Evolutionary conservation across 805 yeast genomes (phyloP).

Genomic region (Metschnikowia kunwiensis): DNA sequence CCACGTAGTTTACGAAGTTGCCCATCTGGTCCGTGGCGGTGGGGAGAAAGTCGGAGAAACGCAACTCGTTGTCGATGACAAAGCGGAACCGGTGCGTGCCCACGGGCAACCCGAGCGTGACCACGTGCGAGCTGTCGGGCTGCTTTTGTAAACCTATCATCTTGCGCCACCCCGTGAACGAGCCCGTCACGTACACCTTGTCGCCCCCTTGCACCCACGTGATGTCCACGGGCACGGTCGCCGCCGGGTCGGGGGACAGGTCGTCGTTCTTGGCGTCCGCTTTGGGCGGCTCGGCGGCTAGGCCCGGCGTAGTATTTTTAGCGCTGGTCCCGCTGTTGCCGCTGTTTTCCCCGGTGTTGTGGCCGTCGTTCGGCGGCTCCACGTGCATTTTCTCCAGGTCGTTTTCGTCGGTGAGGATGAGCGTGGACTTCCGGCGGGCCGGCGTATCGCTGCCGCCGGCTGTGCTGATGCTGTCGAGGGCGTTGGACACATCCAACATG

Average conservation of each 20-base stretch:
- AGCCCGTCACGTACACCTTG: conserved; percentile 93
- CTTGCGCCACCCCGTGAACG: conserved; percentile 97
- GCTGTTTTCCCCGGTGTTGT: conserved; percentile 10
- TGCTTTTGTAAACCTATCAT: conserved; percentile 80
- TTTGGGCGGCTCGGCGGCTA: background rate
- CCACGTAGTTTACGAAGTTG: conserved; percentile 88
- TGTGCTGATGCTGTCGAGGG: conserved; percentile 19
- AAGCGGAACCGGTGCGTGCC: conserved; percentile 94
- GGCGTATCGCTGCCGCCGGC: conserved; percentile 21
- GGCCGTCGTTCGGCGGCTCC: conserved; percentile 30
- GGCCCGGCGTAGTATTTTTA: background rate
- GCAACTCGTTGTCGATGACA: conserved; percentile 88
- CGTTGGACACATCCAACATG: conserved; percentile 43
- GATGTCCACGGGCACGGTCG: conserved; percentile 58
- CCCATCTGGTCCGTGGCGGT: conserved; percentile 98
- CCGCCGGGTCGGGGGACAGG: conserved; percentile 25
- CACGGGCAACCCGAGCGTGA: conserved; percentile 74
- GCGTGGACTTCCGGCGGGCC: conserved; percentile 61
- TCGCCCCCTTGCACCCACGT: conserved; percentile 97
- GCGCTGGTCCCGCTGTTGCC: conserved; percentile 12
- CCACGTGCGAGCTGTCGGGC: conserved; percentile 55
- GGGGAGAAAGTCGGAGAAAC: conserved; percentile 86
- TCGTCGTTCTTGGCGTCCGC: too few species aligned
- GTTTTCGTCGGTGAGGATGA: conserved; percentile 66
- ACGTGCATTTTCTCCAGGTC: conserved; percentile 50